Base-by-base conservation (phyloP, 305 asterid genomes). In the Rubia tinctorum region DNA sequence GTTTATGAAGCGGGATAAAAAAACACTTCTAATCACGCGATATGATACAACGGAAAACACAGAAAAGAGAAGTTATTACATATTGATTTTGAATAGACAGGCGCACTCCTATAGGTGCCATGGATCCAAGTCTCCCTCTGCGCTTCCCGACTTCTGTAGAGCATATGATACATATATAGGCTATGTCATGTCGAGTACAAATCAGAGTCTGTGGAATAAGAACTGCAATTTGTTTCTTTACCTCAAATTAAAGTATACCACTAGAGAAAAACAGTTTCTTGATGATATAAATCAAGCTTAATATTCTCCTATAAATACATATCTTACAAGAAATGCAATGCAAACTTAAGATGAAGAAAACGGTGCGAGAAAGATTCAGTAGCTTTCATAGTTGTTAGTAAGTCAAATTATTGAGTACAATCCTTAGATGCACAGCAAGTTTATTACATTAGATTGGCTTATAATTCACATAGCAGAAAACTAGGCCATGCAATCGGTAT, bases 71-170 rank as follows among this genome's bases (percentile, higher is more conserved):
- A 44, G 56, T 23, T 77, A 73, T 79, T 81, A 89, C 98, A 82
- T 91, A 83, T 58, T 77, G 92, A 81, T 93, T 89, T 76, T 86
- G 90, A 67, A 89, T 71, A 60, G 69, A 75, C 84, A 89, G 80
- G 73, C 82, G 82, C 75, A 89, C 97, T 58, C 95, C 95, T 42
- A 72, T 39, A 47, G 89, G 90, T n/a, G 96, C 67, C 97, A 93
- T 93, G 72, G 68, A 68, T 82, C 85, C 88, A 59, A 18, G 71
- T 39, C 71, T 69, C 72, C 76, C 79, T 72, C 75, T 75, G 70
- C 27, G 65, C 45, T 67, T 79, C 47, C 80, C 66, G 71, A 23
- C 49, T 70, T 78, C 89, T 80, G 79, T 80, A 71, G 23, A 63
- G 80, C 30, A 66, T 58, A 27, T 51, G 66, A 55, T 74, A 53